Evolutionary conservation across 495 filamentous ascomycete species (phyloP).

Genomic region (Extremus antarcticus): DNA sequence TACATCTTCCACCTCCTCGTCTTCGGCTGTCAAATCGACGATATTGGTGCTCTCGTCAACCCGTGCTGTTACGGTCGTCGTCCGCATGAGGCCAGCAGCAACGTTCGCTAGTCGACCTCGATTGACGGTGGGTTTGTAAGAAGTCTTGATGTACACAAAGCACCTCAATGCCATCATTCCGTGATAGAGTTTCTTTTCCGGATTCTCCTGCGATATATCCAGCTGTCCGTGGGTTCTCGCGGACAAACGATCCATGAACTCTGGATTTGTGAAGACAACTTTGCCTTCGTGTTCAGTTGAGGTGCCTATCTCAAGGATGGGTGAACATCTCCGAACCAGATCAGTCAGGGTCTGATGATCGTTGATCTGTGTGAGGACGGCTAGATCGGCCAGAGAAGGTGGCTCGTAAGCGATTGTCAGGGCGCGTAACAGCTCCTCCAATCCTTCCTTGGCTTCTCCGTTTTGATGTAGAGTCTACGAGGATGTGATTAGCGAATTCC

Average conservation of each 20-base stretch:
- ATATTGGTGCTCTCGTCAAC: not conserved
- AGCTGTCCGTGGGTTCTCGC: not conserved
- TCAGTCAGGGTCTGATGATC: not conserved
- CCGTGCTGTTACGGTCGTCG: not conserved
- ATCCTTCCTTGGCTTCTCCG: not conserved
- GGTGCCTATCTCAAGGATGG: not conserved
- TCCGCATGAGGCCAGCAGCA: not conserved
- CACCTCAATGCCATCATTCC: not conserved
- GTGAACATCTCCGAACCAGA: not conserved
- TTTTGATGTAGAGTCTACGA: not conserved
- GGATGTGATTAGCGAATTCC: too few relatives aligned
- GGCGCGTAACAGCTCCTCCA: not conserved
- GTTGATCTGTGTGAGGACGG: not conserved
- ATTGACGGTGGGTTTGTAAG: not conserved
- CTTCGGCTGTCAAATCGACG: not conserved
- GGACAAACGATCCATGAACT: not conserved
- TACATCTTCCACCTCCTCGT: not conserved
- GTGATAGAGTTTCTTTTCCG: not conserved
- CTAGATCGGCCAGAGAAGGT: not conserved
- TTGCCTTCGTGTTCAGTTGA: not conserved
- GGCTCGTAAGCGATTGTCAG: not conserved
- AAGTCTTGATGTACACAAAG: not conserved
- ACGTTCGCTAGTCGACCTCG: not conserved
- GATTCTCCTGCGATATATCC: not conserved
- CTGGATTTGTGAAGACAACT: not conserved